Evolutionary conservation across 495 filamentous ascomycete genomes (phyloP).

Genomic region (Aeminium ludgeri): DNA sequence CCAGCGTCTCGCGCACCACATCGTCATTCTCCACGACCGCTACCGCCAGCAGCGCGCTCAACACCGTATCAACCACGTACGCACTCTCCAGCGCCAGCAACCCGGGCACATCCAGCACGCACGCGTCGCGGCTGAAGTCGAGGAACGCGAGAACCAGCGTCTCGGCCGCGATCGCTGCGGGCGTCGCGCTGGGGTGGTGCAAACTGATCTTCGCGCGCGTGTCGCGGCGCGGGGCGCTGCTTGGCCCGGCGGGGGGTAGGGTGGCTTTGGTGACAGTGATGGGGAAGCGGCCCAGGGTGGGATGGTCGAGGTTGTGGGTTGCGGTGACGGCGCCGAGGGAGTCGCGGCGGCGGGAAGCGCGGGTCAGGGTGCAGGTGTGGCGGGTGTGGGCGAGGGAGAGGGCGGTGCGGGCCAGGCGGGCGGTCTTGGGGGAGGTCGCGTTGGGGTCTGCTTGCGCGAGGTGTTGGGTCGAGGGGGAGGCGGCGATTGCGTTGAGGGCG

Average conservation of each 20-base stretch:
- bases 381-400: conserved; percentile 4
- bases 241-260: neutral
- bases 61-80: conserved; percentile 13
- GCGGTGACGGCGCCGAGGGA: conserved; percentile 12
- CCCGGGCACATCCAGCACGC: conserved; percentile 10
- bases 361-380: conserved; percentile 6
- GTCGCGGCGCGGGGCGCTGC: neutral
- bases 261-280: conserved; percentile 13
- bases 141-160: conserved; percentile 11
- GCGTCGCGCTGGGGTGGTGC: conserved; percentile 13
- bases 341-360: conserved; percentile 9
- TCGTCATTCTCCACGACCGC: conserved; percentile 14
- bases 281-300: conserved; percentile 3
- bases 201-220: conserved; percentile 12
- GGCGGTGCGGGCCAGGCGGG: conserved; percentile 9
- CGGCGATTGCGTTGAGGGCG: conserved; percentile 7
- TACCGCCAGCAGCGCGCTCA: conserved; percentile 11
- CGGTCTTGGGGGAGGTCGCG: conserved; percentile 9
- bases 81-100: conserved; percentile 8
- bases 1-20: conserved; percentile 3
- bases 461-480: conserved; percentile 5
- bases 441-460: conserved; percentile 10
- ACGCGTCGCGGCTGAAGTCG: conserved; percentile 12
- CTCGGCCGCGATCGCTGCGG: conserved; percentile 12
- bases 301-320: conserved; percentile 10